Percentiles rank a stretch among this genome's conserved stretches.
Evolutionary conservation across 2,329 filamentous ascomycete species (phyloP).

Genomic region (Colletotrichum magnum): DNA sequence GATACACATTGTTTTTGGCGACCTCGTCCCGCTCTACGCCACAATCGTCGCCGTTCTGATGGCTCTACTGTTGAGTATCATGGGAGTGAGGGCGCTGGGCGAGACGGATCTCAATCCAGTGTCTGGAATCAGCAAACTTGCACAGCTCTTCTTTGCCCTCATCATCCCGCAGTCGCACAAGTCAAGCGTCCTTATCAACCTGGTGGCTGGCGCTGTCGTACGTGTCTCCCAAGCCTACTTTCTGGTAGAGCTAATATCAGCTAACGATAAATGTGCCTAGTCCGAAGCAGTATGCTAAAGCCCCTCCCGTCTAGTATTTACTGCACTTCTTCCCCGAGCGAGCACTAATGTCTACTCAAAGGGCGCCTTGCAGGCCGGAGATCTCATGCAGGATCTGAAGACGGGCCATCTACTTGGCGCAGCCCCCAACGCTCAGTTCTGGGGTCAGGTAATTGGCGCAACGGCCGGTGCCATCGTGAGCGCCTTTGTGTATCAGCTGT

Average conservation of each 20-base stretch:
- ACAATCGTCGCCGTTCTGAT: slow-evolving; percentile 86
- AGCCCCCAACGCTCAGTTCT: slow-evolving; percentile 95
- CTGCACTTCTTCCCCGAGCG: background rate
- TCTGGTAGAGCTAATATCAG: background rate
- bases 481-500: slow-evolving; percentile 89
- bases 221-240: slow-evolving; percentile 40
- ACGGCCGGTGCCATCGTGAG: slow-evolving; percentile 88
- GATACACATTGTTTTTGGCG: slow-evolving; percentile 86
- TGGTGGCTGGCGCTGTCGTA: slow-evolving; percentile 89
- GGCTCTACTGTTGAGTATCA: slow-evolving; percentile 83
- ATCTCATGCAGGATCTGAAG: slow-evolving; percentile 97
- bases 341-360: slow-evolving; percentile 42
- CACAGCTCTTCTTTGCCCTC: slow-evolving; percentile 93
- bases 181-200: slow-evolving; percentile 93
- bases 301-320: background rate
- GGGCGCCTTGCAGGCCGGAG: slow-evolving; percentile 91
- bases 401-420: slow-evolving; percentile 94
- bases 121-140: slow-evolving; percentile 95
- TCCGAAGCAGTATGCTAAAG: slow-evolving; percentile 55
- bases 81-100: slow-evolving; percentile 77
- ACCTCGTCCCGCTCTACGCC: slow-evolving; percentile 83
- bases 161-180: slow-evolving; percentile 85
- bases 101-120: slow-evolving; percentile 97
- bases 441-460: slow-evolving; percentile 93
- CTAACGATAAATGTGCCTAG: slow-evolving; percentile 43